Conservation (phyloP, 129 eudicot species). For the Glebionis coronaria region DNA sequence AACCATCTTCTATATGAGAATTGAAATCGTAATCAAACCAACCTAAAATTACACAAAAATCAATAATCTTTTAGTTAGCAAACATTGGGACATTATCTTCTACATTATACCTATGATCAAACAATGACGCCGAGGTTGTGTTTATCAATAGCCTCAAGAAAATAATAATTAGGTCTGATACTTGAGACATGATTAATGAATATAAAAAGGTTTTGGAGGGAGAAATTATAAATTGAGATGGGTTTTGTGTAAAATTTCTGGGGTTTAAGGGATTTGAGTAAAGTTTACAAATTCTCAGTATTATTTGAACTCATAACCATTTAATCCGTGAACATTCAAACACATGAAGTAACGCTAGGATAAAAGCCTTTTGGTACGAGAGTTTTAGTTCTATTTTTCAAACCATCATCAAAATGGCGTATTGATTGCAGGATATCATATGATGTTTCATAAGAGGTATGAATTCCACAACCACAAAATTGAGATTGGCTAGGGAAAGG, state of each 20-base stretch:
- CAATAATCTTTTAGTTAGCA: conserved; percentile 31
- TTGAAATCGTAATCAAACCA: background rate
- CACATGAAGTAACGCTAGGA: no score
- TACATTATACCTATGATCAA: conserved; percentile 59
- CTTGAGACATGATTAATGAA: conserved; percentile 17
- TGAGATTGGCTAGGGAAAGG: no score
- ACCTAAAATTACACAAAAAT: conserved; percentile 2
- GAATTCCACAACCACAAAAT: conserved; percentile 44
- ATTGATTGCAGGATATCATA: no score
- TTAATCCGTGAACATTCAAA: no score
- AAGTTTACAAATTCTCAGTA: background rate
- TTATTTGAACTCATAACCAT: no score
- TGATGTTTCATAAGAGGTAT: conserved; percentile 32
- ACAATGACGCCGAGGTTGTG: conserved; percentile 34
- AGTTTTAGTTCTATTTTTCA: no score
- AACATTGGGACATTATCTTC: conserved; percentile 72
- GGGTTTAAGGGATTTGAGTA: conserved; percentile 22
- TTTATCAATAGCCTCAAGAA: conserved; percentile 16
- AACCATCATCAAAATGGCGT: no score
- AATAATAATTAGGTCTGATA: background rate
- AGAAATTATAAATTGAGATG: conserved; percentile 1
- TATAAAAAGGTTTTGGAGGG: background rate
- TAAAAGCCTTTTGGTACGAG: no score
- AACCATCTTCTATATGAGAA: background rate
- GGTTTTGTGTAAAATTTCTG: no score